These are phyloP conservation scores for Actinomortierella wolfii DNA, from an alignment of 371 early-diverging fungal species.

Conservation along the genomic window DNA sequence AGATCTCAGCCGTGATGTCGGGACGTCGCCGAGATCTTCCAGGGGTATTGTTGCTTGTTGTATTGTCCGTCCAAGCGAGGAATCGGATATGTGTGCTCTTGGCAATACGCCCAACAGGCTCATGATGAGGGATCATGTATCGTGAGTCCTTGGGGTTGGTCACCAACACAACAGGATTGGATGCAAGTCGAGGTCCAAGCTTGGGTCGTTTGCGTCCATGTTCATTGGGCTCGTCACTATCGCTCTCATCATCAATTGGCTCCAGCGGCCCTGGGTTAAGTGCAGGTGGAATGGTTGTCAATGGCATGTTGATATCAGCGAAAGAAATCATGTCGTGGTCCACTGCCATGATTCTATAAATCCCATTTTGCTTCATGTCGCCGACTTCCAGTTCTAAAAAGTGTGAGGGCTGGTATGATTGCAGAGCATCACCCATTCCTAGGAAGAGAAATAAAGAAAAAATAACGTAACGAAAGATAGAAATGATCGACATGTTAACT, in stretches of 20 bases:
- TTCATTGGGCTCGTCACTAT: background rate
- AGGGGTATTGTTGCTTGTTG: too few relatives aligned
- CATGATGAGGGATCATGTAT: conserved; percentile 71
- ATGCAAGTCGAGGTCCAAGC: conserved; percentile 34
- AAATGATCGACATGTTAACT: too few relatives aligned
- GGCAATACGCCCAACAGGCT: conserved; percentile 68
- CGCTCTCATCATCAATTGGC: background rate
- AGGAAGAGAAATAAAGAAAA: conserved; percentile 3
- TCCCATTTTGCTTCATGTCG: conserved; percentile 85
- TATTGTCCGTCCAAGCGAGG: conserved; percentile 66
- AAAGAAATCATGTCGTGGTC: conserved; percentile 89
- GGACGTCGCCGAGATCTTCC: conserved; percentile 26
- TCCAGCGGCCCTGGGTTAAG: conserved; percentile 3
- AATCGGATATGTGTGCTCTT: conserved; percentile 75
- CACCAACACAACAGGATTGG: conserved; percentile 80
- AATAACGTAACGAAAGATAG: too few relatives aligned
- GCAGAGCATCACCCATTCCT: conserved; percentile 70
- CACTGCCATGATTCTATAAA: conserved; percentile 83
- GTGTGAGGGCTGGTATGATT: conserved; percentile 65
- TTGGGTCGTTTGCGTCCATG: conserved; percentile 17
- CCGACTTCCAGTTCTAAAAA: conserved; percentile 86
- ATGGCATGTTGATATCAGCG: conserved; percentile 68
- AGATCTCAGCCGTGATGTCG: conserved; percentile 52
- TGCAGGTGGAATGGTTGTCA: conserved; percentile 57
- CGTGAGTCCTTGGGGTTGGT: conserved; percentile 90